Evolutionary conservation across 1,284 basidiomycete species (phyloP).

Genomic region (Leccinum angustisporum): DNA sequence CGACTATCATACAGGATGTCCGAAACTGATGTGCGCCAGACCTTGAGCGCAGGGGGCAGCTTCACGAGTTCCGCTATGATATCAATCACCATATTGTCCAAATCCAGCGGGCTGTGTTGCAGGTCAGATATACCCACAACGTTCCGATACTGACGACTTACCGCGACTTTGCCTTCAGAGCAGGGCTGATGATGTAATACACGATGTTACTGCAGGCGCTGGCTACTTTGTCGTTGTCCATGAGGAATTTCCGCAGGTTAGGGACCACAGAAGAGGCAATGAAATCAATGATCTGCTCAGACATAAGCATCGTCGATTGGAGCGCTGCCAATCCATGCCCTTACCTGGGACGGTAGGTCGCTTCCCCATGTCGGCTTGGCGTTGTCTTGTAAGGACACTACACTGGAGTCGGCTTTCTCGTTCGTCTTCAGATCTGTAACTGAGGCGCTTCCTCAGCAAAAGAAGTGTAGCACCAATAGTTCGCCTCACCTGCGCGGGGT

Average conservation of each 20-base stretch:
- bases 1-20: conserved; percentile 86
- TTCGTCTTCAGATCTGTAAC: conserved; percentile 46
- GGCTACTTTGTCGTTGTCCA: too few relatives aligned
- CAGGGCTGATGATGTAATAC: too few relatives aligned
- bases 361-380: conserved; percentile 40
- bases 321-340: not conserved
- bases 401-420: conserved; percentile 54
- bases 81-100: conserved; percentile 63
- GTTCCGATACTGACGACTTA: too few relatives aligned
- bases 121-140: too few relatives aligned
- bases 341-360: conserved; percentile 57
- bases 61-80: conserved; percentile 80
- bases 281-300: conserved; percentile 67
- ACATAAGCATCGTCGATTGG: not conserved
- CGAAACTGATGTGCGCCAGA: conserved; percentile 79
- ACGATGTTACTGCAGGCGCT: too few relatives aligned
- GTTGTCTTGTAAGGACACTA: conserved; percentile 44
- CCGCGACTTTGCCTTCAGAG: too few relatives aligned
- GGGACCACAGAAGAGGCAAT: conserved; percentile 73
- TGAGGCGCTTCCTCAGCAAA: conserved; percentile 5
- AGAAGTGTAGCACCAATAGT: not conserved
- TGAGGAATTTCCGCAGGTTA: conserved; percentile 46
- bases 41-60: conserved; percentile 77
- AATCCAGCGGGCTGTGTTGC: conserved; percentile 59
- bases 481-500: conserved; percentile 45